Evolutionary conservation across 148 eudicot genomes (phyloP), one percentile per base, ranked within the genome.

Genomic region (Suaeda aralocaspica): DNA sequence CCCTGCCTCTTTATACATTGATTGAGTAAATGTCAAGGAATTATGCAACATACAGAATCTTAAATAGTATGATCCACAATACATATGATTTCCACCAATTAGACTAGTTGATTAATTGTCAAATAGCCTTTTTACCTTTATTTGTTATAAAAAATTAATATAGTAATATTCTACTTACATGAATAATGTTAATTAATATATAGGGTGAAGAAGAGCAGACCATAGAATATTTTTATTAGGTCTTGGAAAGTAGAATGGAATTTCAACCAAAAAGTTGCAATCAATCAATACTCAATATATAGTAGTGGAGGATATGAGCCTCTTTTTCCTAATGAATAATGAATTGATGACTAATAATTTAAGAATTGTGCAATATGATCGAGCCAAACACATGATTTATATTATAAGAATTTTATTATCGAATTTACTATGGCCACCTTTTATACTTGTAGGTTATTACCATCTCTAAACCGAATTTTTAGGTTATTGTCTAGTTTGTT

Each of bases 11-110:
- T 39, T 39, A 39, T 18, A 0, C 19, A 74, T 46, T 30, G 62
- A 22, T 51, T 63, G 68, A 69, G 42, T 69, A 69, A 69, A 69
- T 76, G 74, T 70, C 74, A 58, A 69, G 70, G 74, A 63, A 69
- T 76, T 69, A 76, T 22, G 73, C 16, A 75, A 69, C 68, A 24
- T 69, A 76, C 74, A 76, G 26, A 69, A 76, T 21, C 68, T 60
- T 36, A 52, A 75, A 75, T 69, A 75, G 78, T 75, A 68, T 39
- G 44, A 68, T 75, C 73, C 78, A 60, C 69, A 46, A 49, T 9
- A 36, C 10, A n/a, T n/a, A n/a, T 21, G 8, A 36, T 36, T 36
- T 36, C 41, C 41, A 36, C 41, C 41, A 4, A 48, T 11, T 6
- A 39, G n/a, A 29, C 33, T 50, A 11, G 53, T 21, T 21, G 33